These are phyloP conservation scores for Claviceps sp. DNA, from an alignment of 2,329 filamentous ascomycete genomes.

Conservation along the genomic window DNA sequence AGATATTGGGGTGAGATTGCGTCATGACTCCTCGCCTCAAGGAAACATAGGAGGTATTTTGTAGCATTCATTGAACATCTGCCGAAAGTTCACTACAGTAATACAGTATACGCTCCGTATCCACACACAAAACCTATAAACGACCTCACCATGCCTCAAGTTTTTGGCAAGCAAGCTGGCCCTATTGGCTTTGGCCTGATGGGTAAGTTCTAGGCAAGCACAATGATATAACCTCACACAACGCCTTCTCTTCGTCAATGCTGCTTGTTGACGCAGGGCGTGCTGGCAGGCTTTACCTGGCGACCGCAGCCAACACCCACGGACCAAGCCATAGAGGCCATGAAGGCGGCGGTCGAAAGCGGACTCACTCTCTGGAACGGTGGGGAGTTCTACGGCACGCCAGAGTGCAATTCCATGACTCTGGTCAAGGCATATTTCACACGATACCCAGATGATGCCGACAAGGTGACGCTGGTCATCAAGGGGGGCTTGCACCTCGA, in stretches of 20 bases:
- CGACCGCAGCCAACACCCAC: slow-evolving; percentile 24
- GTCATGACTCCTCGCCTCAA: too few relatives aligned
- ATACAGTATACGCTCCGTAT: too few relatives aligned
- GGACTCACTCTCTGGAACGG: slow-evolving; percentile 45
- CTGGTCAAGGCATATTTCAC: slow-evolving; percentile 50
- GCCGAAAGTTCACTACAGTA: too few relatives aligned
- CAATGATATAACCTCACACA: too few relatives aligned
- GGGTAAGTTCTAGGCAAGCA: slow-evolving; percentile 22
- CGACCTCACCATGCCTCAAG: not conserved
- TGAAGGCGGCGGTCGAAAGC: slow-evolving; percentile 36
- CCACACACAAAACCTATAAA: too few relatives aligned
- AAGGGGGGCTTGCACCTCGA: slow-evolving; percentile 39
- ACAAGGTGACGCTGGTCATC: slow-evolving; percentile 46
- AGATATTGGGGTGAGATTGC: too few relatives aligned
- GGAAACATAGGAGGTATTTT: too few relatives aligned
- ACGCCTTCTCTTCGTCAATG: not conserved
- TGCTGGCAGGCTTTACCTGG: slow-evolving; percentile 28
- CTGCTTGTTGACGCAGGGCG: not conserved
- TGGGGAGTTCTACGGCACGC: slow-evolving; percentile 51
- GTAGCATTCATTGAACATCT: too few relatives aligned
- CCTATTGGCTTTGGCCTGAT: slow-evolving; percentile 41
- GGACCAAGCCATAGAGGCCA: slow-evolving; percentile 36
- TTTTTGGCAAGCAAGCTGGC: slow-evolving; percentile 30
- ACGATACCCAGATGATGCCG: slow-evolving; percentile 49
- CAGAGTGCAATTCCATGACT: slow-evolving; percentile 43